These are phyloP conservation scores for Raddia distichophylla DNA, from an alignment of 176 grass and related monocot genomes.

Conservation along the genomic window DNA sequence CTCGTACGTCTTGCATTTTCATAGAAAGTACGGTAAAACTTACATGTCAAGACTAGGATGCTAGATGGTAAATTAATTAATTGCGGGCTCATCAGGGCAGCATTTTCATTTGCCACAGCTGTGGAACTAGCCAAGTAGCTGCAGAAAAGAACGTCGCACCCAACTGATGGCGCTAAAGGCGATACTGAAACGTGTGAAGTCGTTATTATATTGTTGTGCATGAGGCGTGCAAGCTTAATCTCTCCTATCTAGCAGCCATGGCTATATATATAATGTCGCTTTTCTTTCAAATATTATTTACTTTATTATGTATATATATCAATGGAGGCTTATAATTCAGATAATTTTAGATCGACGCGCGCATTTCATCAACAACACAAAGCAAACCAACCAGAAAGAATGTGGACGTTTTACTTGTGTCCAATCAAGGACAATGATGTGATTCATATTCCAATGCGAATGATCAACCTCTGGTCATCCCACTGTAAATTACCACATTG, in stretches of 20 bases:
- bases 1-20: no score
- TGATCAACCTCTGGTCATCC: no score
- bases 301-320: background rate
- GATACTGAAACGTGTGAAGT: background rate
- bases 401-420: background rate
- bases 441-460: background rate
- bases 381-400: background rate
- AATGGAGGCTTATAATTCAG: background rate
- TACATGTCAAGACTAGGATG: no score
- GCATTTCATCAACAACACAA: background rate
- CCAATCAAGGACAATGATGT: background rate
- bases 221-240: background rate
- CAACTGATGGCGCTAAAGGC: constrained; percentile 4
- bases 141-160: constrained; percentile 35
- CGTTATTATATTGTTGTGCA: background rate
- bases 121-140: background rate
- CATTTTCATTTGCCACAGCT: constrained; percentile 2
- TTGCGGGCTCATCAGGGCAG: no score
- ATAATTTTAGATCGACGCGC: background rate
- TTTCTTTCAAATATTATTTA: background rate
- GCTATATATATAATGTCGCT: background rate
- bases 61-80: background rate
- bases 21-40: no score
- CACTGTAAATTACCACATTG: no score
- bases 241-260: background rate